These are phyloP conservation scores for Zea luxurians DNA, from an alignment of 176 grass and related monocot genomes.

Conservation along the genomic window DNA sequence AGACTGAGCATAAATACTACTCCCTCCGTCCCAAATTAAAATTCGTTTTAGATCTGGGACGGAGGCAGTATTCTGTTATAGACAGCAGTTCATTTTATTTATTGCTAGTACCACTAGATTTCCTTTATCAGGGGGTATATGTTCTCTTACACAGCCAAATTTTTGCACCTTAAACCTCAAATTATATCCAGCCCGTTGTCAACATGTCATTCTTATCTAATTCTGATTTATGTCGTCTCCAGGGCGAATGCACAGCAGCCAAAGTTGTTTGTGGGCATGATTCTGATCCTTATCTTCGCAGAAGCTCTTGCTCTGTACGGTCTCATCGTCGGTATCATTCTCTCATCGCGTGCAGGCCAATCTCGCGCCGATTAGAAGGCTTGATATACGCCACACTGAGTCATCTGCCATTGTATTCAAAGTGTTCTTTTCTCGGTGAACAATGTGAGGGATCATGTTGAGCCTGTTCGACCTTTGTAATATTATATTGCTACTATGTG, in stretches of 20 bases:
- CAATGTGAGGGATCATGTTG: not conserved
- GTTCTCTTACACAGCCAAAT: not conserved
- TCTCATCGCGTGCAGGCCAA: constrained; percentile 46
- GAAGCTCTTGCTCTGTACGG: constrained; percentile 53
- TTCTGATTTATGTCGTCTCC: not conserved
- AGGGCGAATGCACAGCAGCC: constrained; percentile 46
- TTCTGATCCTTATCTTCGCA: constrained; percentile 47
- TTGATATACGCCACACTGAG: not conserved
- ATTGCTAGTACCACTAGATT: not conserved
- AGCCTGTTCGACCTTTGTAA: constrained; percentile 31
- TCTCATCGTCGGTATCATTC: constrained; percentile 50
- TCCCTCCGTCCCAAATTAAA: too few species aligned
- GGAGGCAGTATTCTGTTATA: not conserved
- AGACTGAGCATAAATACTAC: not conserved
- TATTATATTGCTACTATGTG: constrained; percentile 4
- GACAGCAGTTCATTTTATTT: not conserved
- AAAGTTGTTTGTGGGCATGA: constrained; percentile 50
- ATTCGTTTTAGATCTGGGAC: too few species aligned
- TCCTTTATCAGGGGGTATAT: not conserved
- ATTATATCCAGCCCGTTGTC: not conserved
- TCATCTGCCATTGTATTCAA: constrained; percentile 16
- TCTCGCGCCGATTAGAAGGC: constrained; percentile 38
- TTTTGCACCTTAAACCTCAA: not conserved
- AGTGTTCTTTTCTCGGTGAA: constrained; percentile 1
- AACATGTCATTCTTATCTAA: not conserved